Evolutionary conservation across 23 red algal genomes (phyloP).

Genomic region (Agarophyton chilense): DNA sequence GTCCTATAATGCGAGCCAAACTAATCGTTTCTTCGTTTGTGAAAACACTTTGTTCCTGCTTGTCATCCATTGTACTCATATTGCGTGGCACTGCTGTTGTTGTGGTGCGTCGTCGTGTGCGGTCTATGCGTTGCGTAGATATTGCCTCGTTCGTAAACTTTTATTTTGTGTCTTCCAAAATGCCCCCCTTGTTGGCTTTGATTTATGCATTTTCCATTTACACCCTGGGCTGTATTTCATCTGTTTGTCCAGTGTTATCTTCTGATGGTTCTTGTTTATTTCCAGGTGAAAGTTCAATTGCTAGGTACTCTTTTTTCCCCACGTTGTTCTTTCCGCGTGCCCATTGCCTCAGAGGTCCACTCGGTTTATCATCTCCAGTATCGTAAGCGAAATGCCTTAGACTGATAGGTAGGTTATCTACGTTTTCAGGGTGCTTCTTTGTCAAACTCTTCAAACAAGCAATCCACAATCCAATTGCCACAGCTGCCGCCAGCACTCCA

Average conservation of each 20-base stretch:
- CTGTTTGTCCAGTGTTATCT: background rate
- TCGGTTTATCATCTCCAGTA: slow-evolving; percentile 56
- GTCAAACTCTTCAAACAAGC: slow-evolving; percentile 28
- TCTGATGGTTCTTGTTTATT: background rate
- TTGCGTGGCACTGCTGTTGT: background rate
- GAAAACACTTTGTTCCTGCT: background rate
- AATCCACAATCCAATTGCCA: background rate
- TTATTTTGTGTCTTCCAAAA: background rate
- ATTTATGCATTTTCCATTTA: background rate
- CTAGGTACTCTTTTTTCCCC: slow-evolving; percentile 25
- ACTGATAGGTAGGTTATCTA: slow-evolving; percentile 22
- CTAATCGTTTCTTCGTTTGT: background rate
- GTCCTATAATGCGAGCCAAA: background rate
- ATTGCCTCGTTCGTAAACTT: background rate
- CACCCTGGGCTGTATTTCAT: background rate
- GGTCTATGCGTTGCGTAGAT: background rate
- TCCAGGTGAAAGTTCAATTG: slow-evolving; percentile 47
- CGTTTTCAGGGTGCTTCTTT: background rate
- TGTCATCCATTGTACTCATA: background rate
- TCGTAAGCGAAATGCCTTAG: slow-evolving; percentile 64
- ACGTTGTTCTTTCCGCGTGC: background rate
- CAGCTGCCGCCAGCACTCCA: background rate
- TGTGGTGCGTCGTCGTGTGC: background rate
- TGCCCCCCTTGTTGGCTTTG: too few species aligned
- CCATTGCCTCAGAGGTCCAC: slow-evolving; percentile 10